Conservation (phyloP, 106 monocot genomes). For the Apostasia ramifera region DNA sequence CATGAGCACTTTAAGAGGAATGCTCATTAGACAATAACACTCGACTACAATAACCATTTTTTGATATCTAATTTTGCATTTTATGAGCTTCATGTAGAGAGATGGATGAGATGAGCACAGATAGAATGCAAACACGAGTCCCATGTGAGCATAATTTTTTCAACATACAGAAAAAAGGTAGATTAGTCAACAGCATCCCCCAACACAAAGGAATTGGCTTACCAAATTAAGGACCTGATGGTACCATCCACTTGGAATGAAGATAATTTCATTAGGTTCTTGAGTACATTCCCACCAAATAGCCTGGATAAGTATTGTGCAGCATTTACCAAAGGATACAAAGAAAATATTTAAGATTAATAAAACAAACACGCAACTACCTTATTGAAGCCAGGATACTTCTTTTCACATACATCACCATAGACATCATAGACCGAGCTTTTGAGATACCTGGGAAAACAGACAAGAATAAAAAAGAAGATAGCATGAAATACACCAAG, state of each 20-base stretch:
- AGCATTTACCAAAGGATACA: not conserved
- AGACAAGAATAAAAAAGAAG: no score
- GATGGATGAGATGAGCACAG: not conserved
- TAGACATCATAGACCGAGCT: conserved; percentile 68
- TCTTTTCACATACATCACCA: conserved; percentile 56
- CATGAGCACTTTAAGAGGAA: not conserved
- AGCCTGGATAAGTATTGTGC: conserved; percentile 46
- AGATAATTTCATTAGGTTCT: conserved; percentile 78
- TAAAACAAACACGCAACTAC: conserved; percentile 17
- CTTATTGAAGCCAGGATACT: conserved; percentile 86
- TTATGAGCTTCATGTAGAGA: not conserved
- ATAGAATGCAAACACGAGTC: not conserved
- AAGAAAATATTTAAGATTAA: not conserved
- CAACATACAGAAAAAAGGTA: not conserved
- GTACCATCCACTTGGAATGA: conserved; percentile 99
- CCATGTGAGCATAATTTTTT: not conserved
- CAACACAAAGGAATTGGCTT: not conserved
- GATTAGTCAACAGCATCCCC: no score
- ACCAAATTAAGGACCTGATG: conserved; percentile 98
- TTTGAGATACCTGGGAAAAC: conserved; percentile 45
- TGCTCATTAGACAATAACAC: not conserved
- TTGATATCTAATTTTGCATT: not conserved
- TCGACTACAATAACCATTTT: not conserved
- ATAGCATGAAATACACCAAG: no score
- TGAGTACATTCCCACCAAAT: conserved; percentile 86